Base-by-base conservation (phyloP, 495 filamentous ascomycete species). In the Glutinoglossum americanum region DNA sequence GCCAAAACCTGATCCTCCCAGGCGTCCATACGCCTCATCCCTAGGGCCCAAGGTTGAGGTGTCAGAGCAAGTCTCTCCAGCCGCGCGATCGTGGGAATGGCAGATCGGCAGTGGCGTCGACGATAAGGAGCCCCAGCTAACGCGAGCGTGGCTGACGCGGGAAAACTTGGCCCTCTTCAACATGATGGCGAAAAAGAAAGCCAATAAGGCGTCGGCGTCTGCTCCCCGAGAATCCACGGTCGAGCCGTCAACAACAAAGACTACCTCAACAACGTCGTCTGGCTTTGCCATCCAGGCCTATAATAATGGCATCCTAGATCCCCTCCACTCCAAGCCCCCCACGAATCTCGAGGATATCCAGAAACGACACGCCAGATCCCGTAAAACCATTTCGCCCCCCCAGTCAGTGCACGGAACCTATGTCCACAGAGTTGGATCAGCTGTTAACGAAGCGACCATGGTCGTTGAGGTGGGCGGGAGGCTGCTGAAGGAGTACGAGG, bases 271-370 rank as follows among this genome's bases (percentile, higher is more conserved):
- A 56, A 63, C 62, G 30, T 25, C 65, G 48, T 60, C 65, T 47
- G 62, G 62, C 4, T 65, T 66, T 54, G 64, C 60, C 25, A 44
- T 57, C 60, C 56, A 63, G 51, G 65, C 66, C 57, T 33, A 33
- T 2, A 63, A 64, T 37, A 68, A 68, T 53, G 63, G 64, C 54
- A 64, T 65, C 19, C 63, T 67, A 49, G 44, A 60, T 30, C 62
- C 58, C 0, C 8, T 13, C 7, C 3, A 44, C 54, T 66, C 64
- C 23, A 62, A 58, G 60, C 63, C 63, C 0, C 61, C 66, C 11
- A 26, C 17, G 45, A 65, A 68, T 35, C 60, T 68, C 54, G 59
- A 66, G 27, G 63, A 63, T 9, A 58, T 63, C 58, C 62, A 51
- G 51, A 32, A 61, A 51, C 60, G 55, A 58, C 56, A 32, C 37